Base-by-base conservation (phyloP, 768 basidiomycete species). In the Gloeostereum incarnatum region DNA sequence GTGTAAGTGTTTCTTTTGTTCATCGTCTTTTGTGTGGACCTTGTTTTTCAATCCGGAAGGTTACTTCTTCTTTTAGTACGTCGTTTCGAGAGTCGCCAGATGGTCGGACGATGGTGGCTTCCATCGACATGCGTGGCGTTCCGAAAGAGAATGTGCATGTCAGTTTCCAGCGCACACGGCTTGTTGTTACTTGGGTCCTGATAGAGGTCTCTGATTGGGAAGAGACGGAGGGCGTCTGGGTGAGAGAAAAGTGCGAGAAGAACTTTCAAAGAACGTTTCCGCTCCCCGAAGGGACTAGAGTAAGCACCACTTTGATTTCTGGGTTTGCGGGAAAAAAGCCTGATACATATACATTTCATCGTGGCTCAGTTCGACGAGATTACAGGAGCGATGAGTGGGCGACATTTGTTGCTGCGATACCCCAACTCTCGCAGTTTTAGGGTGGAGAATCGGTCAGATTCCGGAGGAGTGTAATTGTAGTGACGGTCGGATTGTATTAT, bases 131-230 rank as follows among this genome's bases (percentile, higher is more conserved):
- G 49, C 68, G 69, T 2, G 78, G 81, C 20, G 72, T 86, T 30
- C 66, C 65, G 50, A 86, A 84, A 53, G 71, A 83, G 41, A 75
- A 86, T 43, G 72, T 84, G 39, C 82, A 86, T 46, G 77, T 87
- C 50, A 83, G 75, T 51, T 86, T 73, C 47, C 79, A 81, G 38
- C 66, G 69, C 38, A 68, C 71, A 45, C 61, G 72, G 31, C 60
- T 87, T 7, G 63, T 81, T 25, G 65, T 87, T 26, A 79, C 73
- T 13, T 87, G 83, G 83, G 66, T 71, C 42, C 69, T 64, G 7
- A 63, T 73, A 39, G 75, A 71, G 46, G 63, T 75, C 35, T 61
- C 64, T 9, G 82, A 85, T 53, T 70, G 66, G 59, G 68, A 73
- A 45, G 80, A 85, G 43, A n/a, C n/a, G n/a, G 67, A 68, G 16